Evolutionary conservation across 805 yeast species (phyloP).

Genomic region (Suhomyces kilbournensis): DNA sequence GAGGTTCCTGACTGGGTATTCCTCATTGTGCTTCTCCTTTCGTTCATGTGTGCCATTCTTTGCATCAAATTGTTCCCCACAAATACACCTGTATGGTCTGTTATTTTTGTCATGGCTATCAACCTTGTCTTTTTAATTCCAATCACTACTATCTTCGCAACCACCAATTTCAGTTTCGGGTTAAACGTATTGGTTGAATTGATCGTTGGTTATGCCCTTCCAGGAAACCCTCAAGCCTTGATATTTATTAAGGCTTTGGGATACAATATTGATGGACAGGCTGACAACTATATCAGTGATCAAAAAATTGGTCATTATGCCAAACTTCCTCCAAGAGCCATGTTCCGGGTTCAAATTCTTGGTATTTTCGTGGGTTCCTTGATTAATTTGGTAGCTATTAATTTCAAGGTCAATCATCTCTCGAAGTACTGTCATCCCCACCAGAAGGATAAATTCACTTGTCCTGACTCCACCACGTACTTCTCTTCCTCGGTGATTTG

Average conservation of each 20-base stretch:
- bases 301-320: conserved; percentile 34
- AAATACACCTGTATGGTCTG: conserved; percentile 59
- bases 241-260: conserved; percentile 48
- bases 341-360: conserved; percentile 23
- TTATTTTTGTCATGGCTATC: conserved; percentile 50
- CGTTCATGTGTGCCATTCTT: conserved; percentile 23
- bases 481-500: conserved; percentile 58
- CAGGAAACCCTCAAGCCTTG: conserved; percentile 54
- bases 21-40: conserved; percentile 14
- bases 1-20: conserved; percentile 26
- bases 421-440: conserved; percentile 19
- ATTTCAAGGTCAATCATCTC: conserved; percentile 17
- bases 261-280: conserved; percentile 29
- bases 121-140: conserved; percentile 53
- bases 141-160: conserved; percentile 45
- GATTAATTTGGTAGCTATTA: conserved; percentile 18
- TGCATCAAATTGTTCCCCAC: conserved; percentile 34
- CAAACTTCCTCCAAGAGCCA: conserved; percentile 22
- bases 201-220: conserved; percentile 54
- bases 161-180: conserved; percentile 48
- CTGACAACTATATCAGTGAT: conserved; percentile 32
- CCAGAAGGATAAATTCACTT: conserved; percentile 23
- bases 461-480: conserved; percentile 31
- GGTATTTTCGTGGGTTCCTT: conserved; percentile 19
- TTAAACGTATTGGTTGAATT: conserved; percentile 55